Percentiles rank a stretch among this genome's conserved stretches.
Evolutionary conservation across 2,329 filamentous ascomycete genomes (phyloP).

Genomic region (Ophiocordyceps sinensis): DNA sequence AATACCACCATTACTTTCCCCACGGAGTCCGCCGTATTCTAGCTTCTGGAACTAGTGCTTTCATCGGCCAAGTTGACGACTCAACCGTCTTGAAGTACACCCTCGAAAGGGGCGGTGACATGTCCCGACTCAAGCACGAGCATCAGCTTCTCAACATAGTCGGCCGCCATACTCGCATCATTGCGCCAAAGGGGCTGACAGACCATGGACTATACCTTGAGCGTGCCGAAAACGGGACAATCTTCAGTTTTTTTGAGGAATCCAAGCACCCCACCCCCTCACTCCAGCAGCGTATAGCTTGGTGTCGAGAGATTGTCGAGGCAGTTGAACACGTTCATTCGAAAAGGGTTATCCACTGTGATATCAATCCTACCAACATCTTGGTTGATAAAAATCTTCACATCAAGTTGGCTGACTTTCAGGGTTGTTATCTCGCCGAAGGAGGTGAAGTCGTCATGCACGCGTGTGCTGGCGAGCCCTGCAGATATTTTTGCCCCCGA

Average conservation of each 20-base stretch:
- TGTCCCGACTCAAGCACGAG: slow-evolving; percentile 5
- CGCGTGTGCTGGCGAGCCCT: slow-evolving; percentile 3
- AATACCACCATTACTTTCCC: slow-evolving; percentile 2
- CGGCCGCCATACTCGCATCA: slow-evolving; percentile 5
- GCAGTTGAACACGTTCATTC: slow-evolving; percentile 2
- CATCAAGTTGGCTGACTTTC: slow-evolving; percentile 7
- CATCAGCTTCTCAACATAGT: slow-evolving; percentile 4
- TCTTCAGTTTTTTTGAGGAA: slow-evolving; percentile 2
- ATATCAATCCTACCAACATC: slow-evolving; percentile 6
- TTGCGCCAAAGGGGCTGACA: slow-evolving; percentile 3
- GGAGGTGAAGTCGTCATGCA: slow-evolving; percentile 4
- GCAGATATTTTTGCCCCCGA: slow-evolving; percentile 5
- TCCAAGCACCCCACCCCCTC: not conserved
- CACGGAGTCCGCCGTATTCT: slow-evolving; percentile 2
- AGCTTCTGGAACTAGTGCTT: slow-evolving; percentile 4
- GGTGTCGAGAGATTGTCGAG: slow-evolving; percentile 2
- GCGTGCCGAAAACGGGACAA: slow-evolving; percentile 5
- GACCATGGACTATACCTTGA: slow-evolving; percentile 7
- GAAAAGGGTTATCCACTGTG: slow-evolving; percentile 5
- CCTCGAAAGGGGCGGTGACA: slow-evolving; percentile 5
- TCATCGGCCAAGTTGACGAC: slow-evolving; percentile 9
- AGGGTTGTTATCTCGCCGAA: slow-evolving; percentile 5
- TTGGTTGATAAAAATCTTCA: slow-evolving; percentile 6
- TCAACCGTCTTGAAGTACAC: slow-evolving; percentile 10
- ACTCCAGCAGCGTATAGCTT: slow-evolving; percentile 1